Evolutionary conservation across 2,329 filamentous ascomycete genomes (phyloP).

Genomic region (Colletotrichum truncatum): DNA sequence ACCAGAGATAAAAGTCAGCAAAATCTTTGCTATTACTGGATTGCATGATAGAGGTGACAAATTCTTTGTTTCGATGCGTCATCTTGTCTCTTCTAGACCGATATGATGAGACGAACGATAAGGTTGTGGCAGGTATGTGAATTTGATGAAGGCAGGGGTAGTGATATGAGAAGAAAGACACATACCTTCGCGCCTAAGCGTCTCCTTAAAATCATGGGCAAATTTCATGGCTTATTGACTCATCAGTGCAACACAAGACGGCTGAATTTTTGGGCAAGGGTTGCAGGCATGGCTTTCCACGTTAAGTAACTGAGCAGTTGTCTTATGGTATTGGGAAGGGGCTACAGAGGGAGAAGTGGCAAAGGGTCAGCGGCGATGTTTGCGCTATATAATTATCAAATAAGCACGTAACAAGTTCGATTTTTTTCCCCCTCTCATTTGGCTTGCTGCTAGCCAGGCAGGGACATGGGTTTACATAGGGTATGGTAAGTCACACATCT

Average conservation of each 20-base stretch:
- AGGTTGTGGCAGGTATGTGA: too few relatives aligned
- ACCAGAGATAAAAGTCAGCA: neutral
- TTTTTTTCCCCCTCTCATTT: neutral
- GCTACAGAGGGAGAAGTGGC: too few relatives aligned
- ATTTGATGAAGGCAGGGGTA: too few relatives aligned
- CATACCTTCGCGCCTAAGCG: slow-evolving; percentile 69
- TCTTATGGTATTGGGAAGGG: neutral
- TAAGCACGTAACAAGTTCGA: neutral
- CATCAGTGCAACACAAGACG: neutral
- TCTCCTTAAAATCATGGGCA: slow-evolving; percentile 78
- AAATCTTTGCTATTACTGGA: too few relatives aligned
- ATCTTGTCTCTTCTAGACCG: too few relatives aligned
- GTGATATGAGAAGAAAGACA: neutral
- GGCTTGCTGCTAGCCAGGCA: neutral
- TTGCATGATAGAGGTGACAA: neutral
- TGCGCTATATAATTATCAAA: slow-evolving; percentile 15
- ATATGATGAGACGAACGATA: too few relatives aligned
- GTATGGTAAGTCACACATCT: too few relatives aligned
- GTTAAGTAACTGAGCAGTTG: neutral
- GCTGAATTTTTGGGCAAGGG: neutral
- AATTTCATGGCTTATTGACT: slow-evolving; percentile 76
- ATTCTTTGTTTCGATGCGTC: neutral
- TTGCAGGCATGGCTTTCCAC: slow-evolving; percentile 1
- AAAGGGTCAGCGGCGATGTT: neutral
- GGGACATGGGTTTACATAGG: slow-evolving; percentile 1